Conservation (phyloP, 2,329 filamentous ascomycete species). For the Pseudopyricularia javanii region DNA sequence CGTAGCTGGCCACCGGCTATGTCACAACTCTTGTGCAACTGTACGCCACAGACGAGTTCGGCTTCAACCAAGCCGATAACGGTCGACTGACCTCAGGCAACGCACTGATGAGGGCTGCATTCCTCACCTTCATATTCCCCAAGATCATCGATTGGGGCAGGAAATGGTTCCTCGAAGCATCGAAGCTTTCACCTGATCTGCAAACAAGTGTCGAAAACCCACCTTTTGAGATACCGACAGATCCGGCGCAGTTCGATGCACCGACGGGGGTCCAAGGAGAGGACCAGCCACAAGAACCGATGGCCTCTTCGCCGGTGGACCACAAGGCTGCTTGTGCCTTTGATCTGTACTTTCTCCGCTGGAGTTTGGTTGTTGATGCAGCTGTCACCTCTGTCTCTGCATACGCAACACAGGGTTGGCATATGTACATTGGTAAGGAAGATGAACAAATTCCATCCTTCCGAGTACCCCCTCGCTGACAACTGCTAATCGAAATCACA, state of each 20-base stretch:
- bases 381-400: constrained; percentile 49
- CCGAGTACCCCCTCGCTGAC: constrained; percentile 5
- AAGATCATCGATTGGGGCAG: constrained; percentile 29
- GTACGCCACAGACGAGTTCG: constrained; percentile 43
- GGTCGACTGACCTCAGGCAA: constrained; percentile 45
- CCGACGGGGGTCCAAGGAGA: constrained; percentile 26
- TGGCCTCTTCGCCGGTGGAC: constrained; percentile 16
- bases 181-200: not conserved
- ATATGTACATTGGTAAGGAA: constrained; percentile 47
- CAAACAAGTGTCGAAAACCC: not conserved
- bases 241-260: constrained; percentile 27
- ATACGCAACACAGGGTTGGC: constrained; percentile 51
- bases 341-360: constrained; percentile 55
- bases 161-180: constrained; percentile 11
- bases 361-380: constrained; percentile 53
- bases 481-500: constrained; percentile 8
- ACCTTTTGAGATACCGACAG: constrained; percentile 16
- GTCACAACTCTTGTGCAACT: constrained; percentile 49
- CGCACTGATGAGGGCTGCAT: constrained; percentile 39
- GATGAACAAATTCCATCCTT: not conserved
- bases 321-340: constrained; percentile 42
- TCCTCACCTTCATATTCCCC: constrained; percentile 41
- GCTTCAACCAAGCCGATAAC: constrained; percentile 42
- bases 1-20: constrained; percentile 51
- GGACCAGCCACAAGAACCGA: constrained; percentile 36